These are phyloP conservation scores for Cyanodermella asteris DNA, from an alignment of 2,329 filamentous ascomycete genomes.

Conservation along the genomic window DNA sequence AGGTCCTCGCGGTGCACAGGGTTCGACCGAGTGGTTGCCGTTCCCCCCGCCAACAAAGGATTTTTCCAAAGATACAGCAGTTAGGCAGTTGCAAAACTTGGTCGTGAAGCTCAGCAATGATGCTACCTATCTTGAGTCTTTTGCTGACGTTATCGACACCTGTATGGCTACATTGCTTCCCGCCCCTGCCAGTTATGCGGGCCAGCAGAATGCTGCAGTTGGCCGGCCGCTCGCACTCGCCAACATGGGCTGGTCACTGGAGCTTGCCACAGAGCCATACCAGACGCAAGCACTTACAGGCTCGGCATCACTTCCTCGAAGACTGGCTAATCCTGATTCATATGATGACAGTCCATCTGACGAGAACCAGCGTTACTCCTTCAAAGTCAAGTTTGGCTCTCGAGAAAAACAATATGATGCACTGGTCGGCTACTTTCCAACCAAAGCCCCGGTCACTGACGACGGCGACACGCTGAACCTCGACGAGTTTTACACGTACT, in stretches of 20 bases:
- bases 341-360: not conserved
- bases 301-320: not conserved
- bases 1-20: constrained; percentile 4
- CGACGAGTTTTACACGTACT: no score
- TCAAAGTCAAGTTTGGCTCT: constrained; percentile 9
- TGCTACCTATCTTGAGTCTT: constrained; percentile 7
- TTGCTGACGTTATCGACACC: constrained; percentile 9
- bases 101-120: constrained; percentile 1
- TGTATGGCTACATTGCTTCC: constrained; percentile 4
- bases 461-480: no score
- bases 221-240: constrained; percentile 15
- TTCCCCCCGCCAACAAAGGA: constrained; percentile 5
- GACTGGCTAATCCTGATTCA: not conserved
- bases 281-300: not conserved
- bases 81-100: constrained; percentile 8
- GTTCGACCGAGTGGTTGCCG: constrained; percentile 8
- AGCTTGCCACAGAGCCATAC: constrained; percentile 8
- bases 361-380: constrained; percentile 7
- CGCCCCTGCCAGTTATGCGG: constrained; percentile 10
- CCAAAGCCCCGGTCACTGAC: not conserved
- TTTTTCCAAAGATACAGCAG: not conserved
- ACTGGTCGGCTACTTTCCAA: constrained; percentile 8
- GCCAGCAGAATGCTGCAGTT: constrained; percentile 10
- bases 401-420: constrained; percentile 8
- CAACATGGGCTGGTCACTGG: constrained; percentile 12